Percentiles rank a stretch among this genome's conserved stretches.
phyloP scores from a whole-genome alignment of 179 eudicot species.

The Silene vulgaris region DNA sequence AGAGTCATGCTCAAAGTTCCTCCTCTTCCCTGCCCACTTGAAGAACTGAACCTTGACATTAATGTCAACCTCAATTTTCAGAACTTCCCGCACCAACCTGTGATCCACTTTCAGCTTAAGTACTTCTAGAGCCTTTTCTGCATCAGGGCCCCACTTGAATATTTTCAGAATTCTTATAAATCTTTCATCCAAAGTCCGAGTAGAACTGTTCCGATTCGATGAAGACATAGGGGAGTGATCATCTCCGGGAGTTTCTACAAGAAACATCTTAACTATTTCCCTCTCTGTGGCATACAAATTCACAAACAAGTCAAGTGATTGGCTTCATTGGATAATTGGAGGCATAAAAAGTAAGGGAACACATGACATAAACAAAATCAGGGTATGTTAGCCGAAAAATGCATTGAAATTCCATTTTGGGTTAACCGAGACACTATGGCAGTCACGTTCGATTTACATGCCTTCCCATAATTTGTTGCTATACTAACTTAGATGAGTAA shows the following conservation, averaged over 20 bases:
- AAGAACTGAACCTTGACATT: conserved; percentile 81
- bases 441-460: conserved; percentile 3
- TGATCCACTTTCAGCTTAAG: conserved; percentile 75
- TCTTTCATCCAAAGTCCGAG: conserved; percentile 69
- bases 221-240: conserved; percentile 30
- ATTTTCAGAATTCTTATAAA: conserved; percentile 82
- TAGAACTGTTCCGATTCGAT: conserved; percentile 24
- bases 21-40: conserved; percentile 87
- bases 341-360: not conserved
- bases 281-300: conserved; percentile 44
- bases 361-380: not conserved
- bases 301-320: conserved; percentile 1
- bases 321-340: not conserved
- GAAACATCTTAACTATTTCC: conserved; percentile 84
- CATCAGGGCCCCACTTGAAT: conserved; percentile 97
- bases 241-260: conserved; percentile 39
- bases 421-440: not conserved
- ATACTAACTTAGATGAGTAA: not conserved
- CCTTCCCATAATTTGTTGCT: not conserved
- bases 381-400: not conserved
- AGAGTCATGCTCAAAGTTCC: conserved; percentile 78
- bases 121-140: conserved; percentile 94
- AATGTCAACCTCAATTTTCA: conserved; percentile 69
- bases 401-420: not conserved
- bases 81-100: conserved; percentile 80